phyloP scores from a whole-genome alignment of 805 yeast species.

The Priceomyces melissophilus region DNA sequence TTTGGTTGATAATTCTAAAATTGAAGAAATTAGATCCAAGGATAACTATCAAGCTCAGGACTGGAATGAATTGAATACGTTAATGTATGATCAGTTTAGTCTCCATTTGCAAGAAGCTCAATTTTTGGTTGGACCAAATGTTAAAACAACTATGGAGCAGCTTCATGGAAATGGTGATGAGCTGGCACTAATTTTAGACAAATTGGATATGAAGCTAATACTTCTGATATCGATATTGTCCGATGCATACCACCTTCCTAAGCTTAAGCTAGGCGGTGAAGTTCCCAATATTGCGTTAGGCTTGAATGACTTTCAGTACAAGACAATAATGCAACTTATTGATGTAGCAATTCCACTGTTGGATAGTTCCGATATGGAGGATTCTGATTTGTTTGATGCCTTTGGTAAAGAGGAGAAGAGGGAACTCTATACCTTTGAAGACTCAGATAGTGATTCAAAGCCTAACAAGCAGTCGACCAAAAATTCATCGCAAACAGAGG shows the following conservation, averaged over 20 bases:
- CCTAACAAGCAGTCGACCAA: background rate
- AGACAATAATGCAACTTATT: conserved; percentile 75
- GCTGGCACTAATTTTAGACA: conserved; percentile 67
- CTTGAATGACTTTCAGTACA: conserved; percentile 86
- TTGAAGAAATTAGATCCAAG: conserved; percentile 67
- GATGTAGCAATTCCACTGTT: conserved; percentile 62
- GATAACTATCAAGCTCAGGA: conserved; percentile 59
- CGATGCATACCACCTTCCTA: conserved; percentile 68
- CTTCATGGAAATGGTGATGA: conserved; percentile 46
- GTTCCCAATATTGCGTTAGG: conserved; percentile 70
- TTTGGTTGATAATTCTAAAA: conserved; percentile 64
- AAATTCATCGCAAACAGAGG: conserved; percentile 10
- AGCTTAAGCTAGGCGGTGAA: conserved; percentile 68
- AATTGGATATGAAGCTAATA: conserved; percentile 66
- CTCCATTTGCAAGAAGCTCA: conserved; percentile 81
- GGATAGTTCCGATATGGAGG: conserved; percentile 31
- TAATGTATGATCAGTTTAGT: conserved; percentile 88
- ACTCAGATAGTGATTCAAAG: conserved; percentile 1
- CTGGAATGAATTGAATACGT: conserved; percentile 68
- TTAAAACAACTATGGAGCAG: conserved; percentile 73
- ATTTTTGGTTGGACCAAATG: conserved; percentile 78
- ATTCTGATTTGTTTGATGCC: conserved; percentile 32
- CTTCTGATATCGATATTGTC: conserved; percentile 86
- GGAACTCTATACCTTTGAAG: conserved; percentile 8
- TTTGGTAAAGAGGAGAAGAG: conserved; percentile 16